Percentiles rank a stretch among this genome's conserved stretches.
phyloP scores from a whole-genome alignment of 192 early-diverging fungal species.

The Entomortierella beljakovae region DNA sequence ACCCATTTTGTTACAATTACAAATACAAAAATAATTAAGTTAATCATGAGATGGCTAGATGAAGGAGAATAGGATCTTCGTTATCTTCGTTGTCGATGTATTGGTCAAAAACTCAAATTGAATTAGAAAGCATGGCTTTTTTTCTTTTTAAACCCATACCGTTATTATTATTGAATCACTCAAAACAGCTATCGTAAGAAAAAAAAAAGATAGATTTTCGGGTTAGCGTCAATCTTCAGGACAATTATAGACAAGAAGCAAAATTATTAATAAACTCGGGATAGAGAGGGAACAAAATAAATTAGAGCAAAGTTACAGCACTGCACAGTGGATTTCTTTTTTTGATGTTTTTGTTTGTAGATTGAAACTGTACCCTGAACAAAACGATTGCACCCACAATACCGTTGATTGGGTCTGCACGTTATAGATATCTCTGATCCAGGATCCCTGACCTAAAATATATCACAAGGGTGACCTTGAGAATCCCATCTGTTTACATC shows the following conservation, averaged over 20 bases:
- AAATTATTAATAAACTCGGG: too few species aligned
- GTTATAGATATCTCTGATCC: slow-evolving; percentile 11
- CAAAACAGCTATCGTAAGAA: slow-evolving; percentile 17
- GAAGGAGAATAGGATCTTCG: background rate
- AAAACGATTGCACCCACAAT: slow-evolving; percentile 35
- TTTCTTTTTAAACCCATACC: background rate
- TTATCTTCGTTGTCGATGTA: background rate
- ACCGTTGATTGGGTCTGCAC: slow-evolving; percentile 26
- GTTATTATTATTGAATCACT: slow-evolving; percentile 32
- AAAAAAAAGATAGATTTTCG: background rate
- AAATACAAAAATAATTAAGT: too few species aligned
- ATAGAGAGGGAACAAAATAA: background rate
- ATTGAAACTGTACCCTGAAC: slow-evolving; percentile 27
- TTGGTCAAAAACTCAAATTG: background rate
- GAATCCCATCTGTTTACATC: too few species aligned
- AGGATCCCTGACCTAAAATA: slow-evolving; percentile 32
- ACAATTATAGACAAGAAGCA: too few species aligned
- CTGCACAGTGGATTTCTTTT: background rate
- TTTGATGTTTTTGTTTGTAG: too few species aligned
- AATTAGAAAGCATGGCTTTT: background rate
- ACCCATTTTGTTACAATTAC: too few species aligned
- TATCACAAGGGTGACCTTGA: too few species aligned
- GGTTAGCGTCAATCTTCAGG: too few species aligned
- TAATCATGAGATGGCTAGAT: background rate
- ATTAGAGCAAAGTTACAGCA: background rate